Conservation (phyloP, 345 rosid species). For the Moricandia moricandioides region DNA sequence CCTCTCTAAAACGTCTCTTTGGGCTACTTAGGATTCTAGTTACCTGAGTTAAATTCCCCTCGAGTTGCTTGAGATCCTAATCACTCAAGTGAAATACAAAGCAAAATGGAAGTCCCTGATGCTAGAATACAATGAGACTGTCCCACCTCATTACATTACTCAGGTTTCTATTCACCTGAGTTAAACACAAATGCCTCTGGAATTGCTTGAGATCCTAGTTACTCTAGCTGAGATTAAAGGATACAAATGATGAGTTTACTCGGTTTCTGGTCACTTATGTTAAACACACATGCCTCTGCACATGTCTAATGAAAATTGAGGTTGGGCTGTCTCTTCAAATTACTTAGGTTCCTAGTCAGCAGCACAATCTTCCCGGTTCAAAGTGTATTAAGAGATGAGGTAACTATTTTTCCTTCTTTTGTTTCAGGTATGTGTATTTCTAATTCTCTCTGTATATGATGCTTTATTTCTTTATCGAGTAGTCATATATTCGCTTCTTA, state of each 20-base stretch:
- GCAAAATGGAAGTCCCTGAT: no score
- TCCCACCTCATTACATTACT: not conserved
- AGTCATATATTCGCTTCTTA: no score
- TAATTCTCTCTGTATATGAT: not conserved
- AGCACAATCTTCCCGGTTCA: not conserved
- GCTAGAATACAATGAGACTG: not conserved
- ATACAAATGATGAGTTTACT: not conserved
- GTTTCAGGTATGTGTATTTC: not conserved
- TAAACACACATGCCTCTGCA: not conserved
- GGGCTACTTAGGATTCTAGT: not conserved
- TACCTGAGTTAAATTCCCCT: no score
- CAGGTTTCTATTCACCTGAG: not conserved
- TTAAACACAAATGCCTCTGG: not conserved
- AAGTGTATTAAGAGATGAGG: not conserved
- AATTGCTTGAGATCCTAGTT: not conserved
- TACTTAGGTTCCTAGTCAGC: not conserved
- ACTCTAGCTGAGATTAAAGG: not conserved
- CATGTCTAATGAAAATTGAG: not conserved
- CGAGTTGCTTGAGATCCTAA: no score
- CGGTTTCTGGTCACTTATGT: not conserved
- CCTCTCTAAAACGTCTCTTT: not conserved
- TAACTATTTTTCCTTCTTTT: not conserved
- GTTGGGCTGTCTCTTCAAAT: not conserved
- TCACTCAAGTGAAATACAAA: no score
- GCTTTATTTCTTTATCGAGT: not conserved